These are phyloP conservation scores for Exidia glandulosa DNA, from an alignment of 768 basidiomycete genomes.

Conservation along the genomic window DNA sequence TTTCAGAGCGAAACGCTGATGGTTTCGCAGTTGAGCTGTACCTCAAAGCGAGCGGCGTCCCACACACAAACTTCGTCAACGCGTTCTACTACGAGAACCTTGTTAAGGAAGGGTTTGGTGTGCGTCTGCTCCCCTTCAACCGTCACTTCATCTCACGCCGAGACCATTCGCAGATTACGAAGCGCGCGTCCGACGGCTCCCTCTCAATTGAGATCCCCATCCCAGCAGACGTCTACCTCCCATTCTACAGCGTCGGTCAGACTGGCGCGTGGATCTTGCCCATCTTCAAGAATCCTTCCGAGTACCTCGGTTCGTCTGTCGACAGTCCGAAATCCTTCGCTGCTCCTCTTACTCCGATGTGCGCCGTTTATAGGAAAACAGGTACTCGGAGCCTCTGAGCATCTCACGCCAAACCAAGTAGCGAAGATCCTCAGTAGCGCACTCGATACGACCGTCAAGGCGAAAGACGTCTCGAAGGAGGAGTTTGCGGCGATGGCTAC, in stretches of 20 bases:
- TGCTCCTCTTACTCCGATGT: too few species aligned
- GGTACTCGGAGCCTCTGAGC: neutral
- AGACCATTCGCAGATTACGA: neutral
- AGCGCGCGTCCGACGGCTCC: neutral
- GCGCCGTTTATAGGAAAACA: neutral
- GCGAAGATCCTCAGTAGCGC: neutral
- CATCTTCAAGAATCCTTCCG: slow-evolving; percentile 1
- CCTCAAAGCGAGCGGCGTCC: slow-evolving; percentile 8
- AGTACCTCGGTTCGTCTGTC: slow-evolving; percentile 3
- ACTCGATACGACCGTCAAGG: neutral
- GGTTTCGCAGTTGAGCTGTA: slow-evolving; percentile 9
- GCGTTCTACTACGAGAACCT: slow-evolving; percentile 3
- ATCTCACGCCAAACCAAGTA: neutral
- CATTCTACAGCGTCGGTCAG: neutral
- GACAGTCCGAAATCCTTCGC: too few species aligned
- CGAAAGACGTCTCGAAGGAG: neutral
- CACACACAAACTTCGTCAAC: slow-evolving; percentile 4
- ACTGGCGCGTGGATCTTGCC: neutral
- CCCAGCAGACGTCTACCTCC: neutral
- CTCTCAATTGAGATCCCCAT: neutral
- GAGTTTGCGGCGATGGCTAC: too few species aligned
- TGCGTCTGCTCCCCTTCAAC: neutral
- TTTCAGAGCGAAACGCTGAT: neutral
- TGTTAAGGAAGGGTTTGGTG: neutral
- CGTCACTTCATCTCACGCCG: neutral